Evolutionary conservation across 2,329 filamentous ascomycete species (phyloP).

Genomic region (Malbranchea cinnamomea): DNA sequence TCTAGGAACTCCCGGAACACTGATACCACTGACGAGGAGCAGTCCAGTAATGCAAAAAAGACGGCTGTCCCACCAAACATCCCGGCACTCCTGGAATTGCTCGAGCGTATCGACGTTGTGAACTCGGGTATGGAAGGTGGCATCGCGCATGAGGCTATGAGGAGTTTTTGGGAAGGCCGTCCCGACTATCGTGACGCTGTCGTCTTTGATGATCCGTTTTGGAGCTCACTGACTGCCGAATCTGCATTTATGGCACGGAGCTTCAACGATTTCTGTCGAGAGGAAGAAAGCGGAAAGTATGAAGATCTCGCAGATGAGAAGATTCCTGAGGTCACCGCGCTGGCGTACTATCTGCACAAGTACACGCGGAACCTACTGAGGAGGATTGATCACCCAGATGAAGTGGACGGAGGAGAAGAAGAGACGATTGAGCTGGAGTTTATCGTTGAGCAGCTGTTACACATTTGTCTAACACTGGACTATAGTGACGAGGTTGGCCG

Average conservation of each 20-base stretch:
- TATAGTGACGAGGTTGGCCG: constrained; percentile 96
- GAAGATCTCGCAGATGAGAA: constrained; percentile 75
- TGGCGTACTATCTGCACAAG: constrained; percentile 73
- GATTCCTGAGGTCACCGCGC: constrained; percentile 81
- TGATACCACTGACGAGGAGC: constrained; percentile 42
- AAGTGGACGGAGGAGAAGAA: constrained; percentile 57
- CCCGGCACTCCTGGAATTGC: constrained; percentile 72
- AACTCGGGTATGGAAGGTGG: constrained; percentile 82
- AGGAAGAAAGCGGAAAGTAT: constrained; percentile 57
- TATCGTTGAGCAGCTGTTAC: constrained; percentile 83
- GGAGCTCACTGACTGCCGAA: constrained; percentile 48
- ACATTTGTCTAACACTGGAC: constrained; percentile 82
- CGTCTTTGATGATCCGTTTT: constrained; percentile 31
- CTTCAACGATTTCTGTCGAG: constrained; percentile 85
- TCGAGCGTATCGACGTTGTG: constrained; percentile 86
- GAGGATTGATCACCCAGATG: constrained; percentile 20
- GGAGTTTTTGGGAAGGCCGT: constrained; percentile 86
- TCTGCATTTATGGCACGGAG: constrained; percentile 80
- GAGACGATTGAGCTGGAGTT: constrained; percentile 86
- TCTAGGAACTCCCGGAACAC: constrained; percentile 43
- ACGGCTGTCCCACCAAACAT: constrained; percentile 50
- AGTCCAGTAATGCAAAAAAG: constrained; percentile 26
- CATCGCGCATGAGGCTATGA: constrained; percentile 87
- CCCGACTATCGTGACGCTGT: constrained; percentile 40
- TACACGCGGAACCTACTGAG: constrained; percentile 47